Evolutionary conservation across 441 rosid genomes (phyloP).

Genomic region (Brassica hybrid): DNA sequence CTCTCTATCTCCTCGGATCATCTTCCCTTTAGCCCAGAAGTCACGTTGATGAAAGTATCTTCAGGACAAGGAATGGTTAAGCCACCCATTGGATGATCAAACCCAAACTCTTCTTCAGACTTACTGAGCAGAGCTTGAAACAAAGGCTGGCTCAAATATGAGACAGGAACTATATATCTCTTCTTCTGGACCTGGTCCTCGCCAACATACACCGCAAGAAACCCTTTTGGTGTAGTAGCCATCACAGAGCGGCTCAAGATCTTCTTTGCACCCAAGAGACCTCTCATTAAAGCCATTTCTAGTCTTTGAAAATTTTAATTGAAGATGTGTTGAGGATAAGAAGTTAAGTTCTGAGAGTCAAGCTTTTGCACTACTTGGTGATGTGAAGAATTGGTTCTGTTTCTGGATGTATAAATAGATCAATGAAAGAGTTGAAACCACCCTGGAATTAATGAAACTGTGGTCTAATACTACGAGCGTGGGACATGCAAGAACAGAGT

Average conservation of each 20-base stretch:
- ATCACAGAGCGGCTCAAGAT: not conserved
- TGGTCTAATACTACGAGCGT: not conserved
- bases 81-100: no score
- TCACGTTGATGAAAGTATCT: not conserved
- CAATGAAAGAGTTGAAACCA: not conserved
- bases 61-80: not conserved
- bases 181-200: not conserved
- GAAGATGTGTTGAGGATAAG: not conserved
- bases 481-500: constrained; percentile 3
- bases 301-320: not conserved
- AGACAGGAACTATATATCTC: not conserved
- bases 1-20: not conserved
- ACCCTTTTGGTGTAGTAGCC: not conserved
- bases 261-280: not conserved
- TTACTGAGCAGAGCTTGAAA: not conserved
- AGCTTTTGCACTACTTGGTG: not conserved
- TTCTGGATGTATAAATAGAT: not conserved
- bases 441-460: not conserved
- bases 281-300: not conserved
- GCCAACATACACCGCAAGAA: not conserved
- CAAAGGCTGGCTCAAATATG: not conserved
- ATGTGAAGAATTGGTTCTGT: not conserved
- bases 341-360: not conserved
- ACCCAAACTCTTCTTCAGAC: no score
- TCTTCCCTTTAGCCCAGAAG: not conserved